A percentile compares a stretch with the other conserved stretches of the same genome.
phyloP scores from a whole-genome alignment of 306 rosid genomes.

The Fagus sylvatica region DNA sequence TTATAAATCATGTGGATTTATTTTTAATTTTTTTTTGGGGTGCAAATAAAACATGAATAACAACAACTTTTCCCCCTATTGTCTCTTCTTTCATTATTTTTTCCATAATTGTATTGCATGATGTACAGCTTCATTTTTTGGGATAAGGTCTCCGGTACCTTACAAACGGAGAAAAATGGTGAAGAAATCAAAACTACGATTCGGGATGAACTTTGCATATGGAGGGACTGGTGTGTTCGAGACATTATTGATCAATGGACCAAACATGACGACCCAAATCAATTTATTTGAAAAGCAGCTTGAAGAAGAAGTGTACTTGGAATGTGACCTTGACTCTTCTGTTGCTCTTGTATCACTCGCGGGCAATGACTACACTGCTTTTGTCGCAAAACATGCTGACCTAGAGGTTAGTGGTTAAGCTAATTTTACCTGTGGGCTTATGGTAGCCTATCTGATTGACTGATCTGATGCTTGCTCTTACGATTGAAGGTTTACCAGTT shows the following conservation, averaged over 20 bases:
- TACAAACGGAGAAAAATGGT: constrained; percentile 11
- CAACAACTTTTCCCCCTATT: too few species aligned
- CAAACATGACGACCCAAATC: background rate
- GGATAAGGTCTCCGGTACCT: constrained; percentile 23
- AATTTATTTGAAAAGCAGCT: constrained; percentile 36
- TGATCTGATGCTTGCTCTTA: too few species aligned
- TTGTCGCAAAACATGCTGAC: too few species aligned
- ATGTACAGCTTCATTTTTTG: constrained; percentile 26
- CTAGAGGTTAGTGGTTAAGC: too few species aligned
- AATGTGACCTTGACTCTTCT: constrained; percentile 33
- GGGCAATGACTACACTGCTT: constrained; percentile 29
- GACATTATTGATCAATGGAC: background rate
- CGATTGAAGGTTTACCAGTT: too few species aligned
- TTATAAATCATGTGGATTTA: too few species aligned
- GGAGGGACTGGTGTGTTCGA: constrained; percentile 7
- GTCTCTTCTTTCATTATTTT: too few species aligned
- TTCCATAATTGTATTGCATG: background rate
- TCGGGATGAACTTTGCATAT: constrained; percentile 26
- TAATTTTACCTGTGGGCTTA: too few species aligned
- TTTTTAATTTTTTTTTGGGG: too few species aligned
- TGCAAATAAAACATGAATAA: too few species aligned
- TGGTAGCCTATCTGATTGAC: too few species aligned
- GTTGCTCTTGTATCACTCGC: constrained; percentile 28
- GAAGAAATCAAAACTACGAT: background rate
- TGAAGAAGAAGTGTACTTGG: constrained; percentile 39